phyloP scores from a whole-genome alignment of 345 rosid genomes.

The Linum usitatissimum region DNA sequence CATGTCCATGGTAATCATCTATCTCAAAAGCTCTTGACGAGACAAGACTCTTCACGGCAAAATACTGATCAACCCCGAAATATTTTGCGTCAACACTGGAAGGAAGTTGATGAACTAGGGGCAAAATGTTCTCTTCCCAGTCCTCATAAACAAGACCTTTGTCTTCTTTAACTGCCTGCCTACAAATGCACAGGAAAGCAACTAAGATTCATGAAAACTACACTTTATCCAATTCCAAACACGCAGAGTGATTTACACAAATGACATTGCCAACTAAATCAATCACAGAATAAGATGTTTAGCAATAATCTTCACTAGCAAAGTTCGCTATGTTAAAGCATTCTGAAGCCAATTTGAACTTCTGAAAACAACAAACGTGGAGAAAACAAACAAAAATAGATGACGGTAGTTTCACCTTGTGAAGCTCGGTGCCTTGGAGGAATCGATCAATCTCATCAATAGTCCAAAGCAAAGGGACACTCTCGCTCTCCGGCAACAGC shows the following conservation, averaged over 20 bases:
- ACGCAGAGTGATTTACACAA: background rate
- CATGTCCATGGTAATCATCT: constrained; percentile 68
- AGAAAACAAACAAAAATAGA: background rate
- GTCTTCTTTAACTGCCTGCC: constrained; percentile 78
- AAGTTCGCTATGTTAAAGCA: too few relatives aligned
- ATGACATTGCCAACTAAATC: background rate
- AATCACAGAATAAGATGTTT: background rate
- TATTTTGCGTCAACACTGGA: constrained; percentile 18
- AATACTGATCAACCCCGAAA: constrained; percentile 54
- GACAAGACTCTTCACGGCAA: constrained; percentile 57
- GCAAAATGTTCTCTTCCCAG: constrained; percentile 61
- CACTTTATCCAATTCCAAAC: background rate
- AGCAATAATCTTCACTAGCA: background rate
- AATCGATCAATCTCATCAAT: constrained; percentile 45
- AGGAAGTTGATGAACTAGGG: constrained; percentile 36
- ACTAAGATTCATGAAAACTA: background rate
- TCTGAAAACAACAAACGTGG: background rate
- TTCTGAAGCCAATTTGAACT: background rate
- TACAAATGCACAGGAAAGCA: constrained; percentile 15
- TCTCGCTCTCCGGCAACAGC: constrained; percentile 52
- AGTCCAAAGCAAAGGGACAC: constrained; percentile 64
- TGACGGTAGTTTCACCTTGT: constrained; percentile 34
- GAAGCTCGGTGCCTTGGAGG: constrained; percentile 75
- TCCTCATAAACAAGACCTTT: constrained; percentile 55
- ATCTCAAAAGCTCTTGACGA: constrained; percentile 72